Evolutionary conservation across 192 early-diverging fungal species (phyloP).

Genomic region (Coemansia sp.): DNA sequence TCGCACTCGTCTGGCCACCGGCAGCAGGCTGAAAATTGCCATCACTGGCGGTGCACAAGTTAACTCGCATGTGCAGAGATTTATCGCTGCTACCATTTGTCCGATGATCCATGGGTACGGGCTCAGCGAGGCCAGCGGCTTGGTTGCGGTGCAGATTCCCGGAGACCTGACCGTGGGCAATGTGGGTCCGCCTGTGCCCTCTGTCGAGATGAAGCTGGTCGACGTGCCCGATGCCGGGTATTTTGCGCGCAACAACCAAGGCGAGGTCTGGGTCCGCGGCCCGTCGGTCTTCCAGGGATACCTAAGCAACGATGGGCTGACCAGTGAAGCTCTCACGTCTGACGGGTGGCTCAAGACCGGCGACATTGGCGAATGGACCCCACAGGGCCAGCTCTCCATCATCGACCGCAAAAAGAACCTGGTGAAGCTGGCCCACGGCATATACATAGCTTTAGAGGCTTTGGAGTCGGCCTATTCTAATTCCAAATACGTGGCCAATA

Average conservation of each 20-base stretch:
- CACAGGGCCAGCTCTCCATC: constrained; percentile 75
- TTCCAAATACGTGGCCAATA: constrained; percentile 71
- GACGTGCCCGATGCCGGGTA: constrained; percentile 70
- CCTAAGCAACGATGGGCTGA: constrained; percentile 70
- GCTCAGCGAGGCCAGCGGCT: constrained; percentile 79
- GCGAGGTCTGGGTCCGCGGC: constrained; percentile 86
- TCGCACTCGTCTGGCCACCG: constrained; percentile 78
- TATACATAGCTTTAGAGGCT: constrained; percentile 94
- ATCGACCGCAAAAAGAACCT: constrained; percentile 96
- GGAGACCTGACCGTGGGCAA: constrained; percentile 61
- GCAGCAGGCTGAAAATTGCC: constrained; percentile 80
- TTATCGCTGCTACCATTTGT: constrained; percentile 75
- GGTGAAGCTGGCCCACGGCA: constrained; percentile 88
- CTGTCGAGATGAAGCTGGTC: constrained; percentile 79
- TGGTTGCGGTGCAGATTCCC: constrained; percentile 69
- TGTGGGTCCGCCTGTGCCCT: constrained; percentile 77
- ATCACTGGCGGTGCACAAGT: constrained; percentile 90
- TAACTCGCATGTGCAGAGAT: constrained; percentile 80
- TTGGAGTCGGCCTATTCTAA: constrained; percentile 89
- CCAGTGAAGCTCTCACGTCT: constrained; percentile 65
- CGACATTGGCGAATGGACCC: constrained; percentile 85
- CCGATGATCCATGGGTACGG: constrained; percentile 90
- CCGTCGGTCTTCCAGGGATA: constrained; percentile 81
- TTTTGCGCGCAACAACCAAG: constrained; percentile 64
- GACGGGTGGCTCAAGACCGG: constrained; percentile 91